A percentile compares a stretch with the other conserved stretches of the same genome.
phyloP scores from a whole-genome alignment of 805 yeast genomes.

The Nakazawaea siamensis region DNA sequence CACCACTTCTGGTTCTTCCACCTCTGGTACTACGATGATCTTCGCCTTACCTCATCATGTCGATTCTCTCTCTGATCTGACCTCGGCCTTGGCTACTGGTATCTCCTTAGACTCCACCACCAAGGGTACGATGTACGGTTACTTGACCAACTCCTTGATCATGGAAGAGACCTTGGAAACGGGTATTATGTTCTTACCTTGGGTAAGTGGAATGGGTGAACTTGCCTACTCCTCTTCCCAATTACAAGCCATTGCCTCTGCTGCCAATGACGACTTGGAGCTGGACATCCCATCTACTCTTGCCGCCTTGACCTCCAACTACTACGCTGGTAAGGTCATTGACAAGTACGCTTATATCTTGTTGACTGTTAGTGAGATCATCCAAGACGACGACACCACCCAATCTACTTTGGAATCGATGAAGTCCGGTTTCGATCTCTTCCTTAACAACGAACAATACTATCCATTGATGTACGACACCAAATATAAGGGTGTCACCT shows the following conservation, averaged over 20 bases:
- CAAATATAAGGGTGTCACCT: constrained; percentile 46
- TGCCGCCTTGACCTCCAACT: constrained; percentile 30
- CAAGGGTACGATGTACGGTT: constrained; percentile 42
- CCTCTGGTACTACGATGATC: constrained; percentile 34
- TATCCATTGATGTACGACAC: constrained; percentile 51
- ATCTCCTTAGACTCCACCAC: constrained; percentile 36
- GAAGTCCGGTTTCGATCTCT: constrained; percentile 34
- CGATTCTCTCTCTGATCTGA: constrained; percentile 20
- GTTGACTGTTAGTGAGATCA: constrained; percentile 39
- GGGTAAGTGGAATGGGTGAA: constrained; percentile 12
- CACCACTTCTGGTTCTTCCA: constrained; percentile 40
- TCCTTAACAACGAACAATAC: constrained; percentile 31
- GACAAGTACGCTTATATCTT: constrained; percentile 53
- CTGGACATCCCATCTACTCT: constrained; percentile 38
- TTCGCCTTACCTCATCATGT: constrained; percentile 51
- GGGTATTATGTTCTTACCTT: constrained; percentile 27
- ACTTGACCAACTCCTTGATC: constrained; percentile 28
- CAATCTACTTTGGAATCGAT: constrained; percentile 41
- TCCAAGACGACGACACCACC: constrained; percentile 32
- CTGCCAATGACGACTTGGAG: constrained; percentile 34
- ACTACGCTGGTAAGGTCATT: constrained; percentile 43
- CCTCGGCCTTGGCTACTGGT: constrained; percentile 31
- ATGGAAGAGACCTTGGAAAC: constrained; percentile 31
- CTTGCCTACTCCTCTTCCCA: constrained; percentile 35
- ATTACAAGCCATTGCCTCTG: constrained; percentile 31